phyloP scores from a whole-genome alignment of 345 rosid genomes.

The Geranium rotundifolium region DNA sequence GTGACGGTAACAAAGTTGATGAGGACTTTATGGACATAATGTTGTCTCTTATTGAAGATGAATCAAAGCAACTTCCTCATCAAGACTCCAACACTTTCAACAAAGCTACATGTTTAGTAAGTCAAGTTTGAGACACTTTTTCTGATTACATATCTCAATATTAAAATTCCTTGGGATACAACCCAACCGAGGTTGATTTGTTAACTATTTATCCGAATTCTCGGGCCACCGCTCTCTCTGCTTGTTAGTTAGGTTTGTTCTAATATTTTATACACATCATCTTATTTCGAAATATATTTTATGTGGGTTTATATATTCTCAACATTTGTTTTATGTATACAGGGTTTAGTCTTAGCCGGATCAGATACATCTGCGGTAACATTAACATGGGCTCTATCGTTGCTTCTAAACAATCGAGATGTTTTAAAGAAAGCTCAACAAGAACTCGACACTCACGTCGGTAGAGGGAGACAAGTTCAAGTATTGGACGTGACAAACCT shows the following conservation, averaged over 20 bases:
- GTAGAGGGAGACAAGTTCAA: slow-evolving; percentile 16
- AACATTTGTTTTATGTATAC: background rate
- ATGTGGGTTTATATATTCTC: too few species aligned
- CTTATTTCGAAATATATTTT: too few species aligned
- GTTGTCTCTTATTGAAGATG: slow-evolving; percentile 7
- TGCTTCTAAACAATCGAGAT: slow-evolving; percentile 25
- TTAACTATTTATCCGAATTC: too few species aligned
- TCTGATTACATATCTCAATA: too few species aligned
- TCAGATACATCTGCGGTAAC: slow-evolving; percentile 28
- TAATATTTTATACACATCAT: too few species aligned
- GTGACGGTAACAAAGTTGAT: background rate
- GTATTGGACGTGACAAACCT: slow-evolving; percentile 25
- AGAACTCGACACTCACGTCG: slow-evolving; percentile 29
- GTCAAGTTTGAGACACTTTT: too few species aligned
- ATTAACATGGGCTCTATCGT: slow-evolving; percentile 33
- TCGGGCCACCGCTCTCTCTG: too few species aligned
- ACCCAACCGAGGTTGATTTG: too few species aligned
- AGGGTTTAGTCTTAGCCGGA: slow-evolving; percentile 29
- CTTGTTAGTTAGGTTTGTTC: too few species aligned
- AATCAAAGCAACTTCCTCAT: background rate
- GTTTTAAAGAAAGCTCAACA: slow-evolving; percentile 24
- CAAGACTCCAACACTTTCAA: too few species aligned
- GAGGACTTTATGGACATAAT: slow-evolving; percentile 19
- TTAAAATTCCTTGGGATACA: too few species aligned
- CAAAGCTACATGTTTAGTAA: slow-evolving; percentile 3